Conservation (phyloP, 495 filamentous ascomycete genomes). For the Cairneyella variabilis region DNA sequence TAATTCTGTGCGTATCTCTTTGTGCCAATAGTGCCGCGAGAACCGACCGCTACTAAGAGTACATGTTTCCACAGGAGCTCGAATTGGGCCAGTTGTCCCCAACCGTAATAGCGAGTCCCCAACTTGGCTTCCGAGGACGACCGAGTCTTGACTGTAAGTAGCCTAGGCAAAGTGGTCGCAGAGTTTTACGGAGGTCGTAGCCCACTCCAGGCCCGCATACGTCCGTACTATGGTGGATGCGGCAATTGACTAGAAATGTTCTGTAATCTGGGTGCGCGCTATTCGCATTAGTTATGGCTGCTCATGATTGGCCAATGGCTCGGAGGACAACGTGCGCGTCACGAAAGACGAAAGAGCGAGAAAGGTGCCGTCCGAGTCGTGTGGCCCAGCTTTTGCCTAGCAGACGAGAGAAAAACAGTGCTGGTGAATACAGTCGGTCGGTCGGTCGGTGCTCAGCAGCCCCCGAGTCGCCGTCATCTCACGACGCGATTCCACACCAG, state of each 20-base stretch:
- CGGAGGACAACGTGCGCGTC: not conserved
- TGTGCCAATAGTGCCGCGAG: not conserved
- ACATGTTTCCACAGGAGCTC: too few relatives aligned
- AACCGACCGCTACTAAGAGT: too few relatives aligned
- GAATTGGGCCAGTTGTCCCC: too few relatives aligned
- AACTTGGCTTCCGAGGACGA: not conserved
- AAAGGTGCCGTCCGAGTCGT: not conserved
- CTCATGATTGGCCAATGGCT: conserved; percentile 12
- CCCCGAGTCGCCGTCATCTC: conserved; percentile 8
- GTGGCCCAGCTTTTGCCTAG: not conserved
- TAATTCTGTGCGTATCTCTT: not conserved
- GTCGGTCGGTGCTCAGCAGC: not conserved
- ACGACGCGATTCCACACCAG: not conserved
- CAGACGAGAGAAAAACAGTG: not conserved
- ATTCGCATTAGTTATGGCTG: not conserved
- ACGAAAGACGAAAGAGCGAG: too few relatives aligned
- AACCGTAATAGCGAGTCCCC: too few relatives aligned
- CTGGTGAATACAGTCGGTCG: not conserved
- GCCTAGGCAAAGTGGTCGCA: not conserved
- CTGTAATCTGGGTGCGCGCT: not conserved
- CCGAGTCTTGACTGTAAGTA: not conserved
- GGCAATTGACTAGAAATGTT: conserved; percentile 16
- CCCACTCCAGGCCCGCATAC: not conserved
- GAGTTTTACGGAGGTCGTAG: not conserved
- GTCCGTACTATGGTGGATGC: conserved; percentile 1